Evolutionary conservation across 2,329 filamentous ascomycete genomes (phyloP).

Genomic region (Fusarium beomiforme): DNA sequence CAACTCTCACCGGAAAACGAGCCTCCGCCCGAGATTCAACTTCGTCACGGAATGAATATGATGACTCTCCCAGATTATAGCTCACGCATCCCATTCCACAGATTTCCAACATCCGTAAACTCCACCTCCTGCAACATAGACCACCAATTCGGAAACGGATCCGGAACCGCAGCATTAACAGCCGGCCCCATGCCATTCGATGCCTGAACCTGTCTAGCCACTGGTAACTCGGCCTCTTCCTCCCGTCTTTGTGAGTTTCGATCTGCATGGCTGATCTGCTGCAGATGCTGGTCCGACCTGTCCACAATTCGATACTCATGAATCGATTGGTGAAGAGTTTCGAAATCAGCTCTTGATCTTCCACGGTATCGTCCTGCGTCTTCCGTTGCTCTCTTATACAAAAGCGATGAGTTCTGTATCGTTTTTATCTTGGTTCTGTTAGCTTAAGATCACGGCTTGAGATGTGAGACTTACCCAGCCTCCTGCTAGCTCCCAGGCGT

Average conservation of each 20-base stretch:
- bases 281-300: slow-evolving; percentile 32
- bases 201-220: not conserved
- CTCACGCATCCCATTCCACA: slow-evolving; percentile 17
- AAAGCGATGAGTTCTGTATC: slow-evolving; percentile 31
- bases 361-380: slow-evolving; percentile 29
- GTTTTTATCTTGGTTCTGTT: slow-evolving; percentile 34
- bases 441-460: fast-evolving
- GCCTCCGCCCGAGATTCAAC: too few relatives aligned
- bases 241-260: slow-evolving; percentile 1
- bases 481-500: slow-evolving; percentile 36
- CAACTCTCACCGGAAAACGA: too few relatives aligned
- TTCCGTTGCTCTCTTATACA: slow-evolving; percentile 36
- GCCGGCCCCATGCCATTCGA: not conserved
- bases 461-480: slow-evolving; percentile 19
- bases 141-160: slow-evolving; percentile 41
- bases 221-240: not conserved
- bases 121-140: slow-evolving; percentile 41
- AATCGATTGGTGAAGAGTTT: slow-evolving; percentile 33
- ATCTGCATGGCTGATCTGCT: slow-evolving; percentile 37
- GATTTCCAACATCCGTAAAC: slow-evolving; percentile 28
- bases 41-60: not conserved
- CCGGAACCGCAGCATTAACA: slow-evolving; percentile 8
- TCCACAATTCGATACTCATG: slow-evolving; percentile 36
- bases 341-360: slow-evolving; percentile 34
- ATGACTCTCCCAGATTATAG: not conserved